Percentiles rank a stretch among this genome's conserved stretches.
Conservation (phyloP, 2,329 filamentous ascomycete species). For the Aspergillus versicolor region DNA sequence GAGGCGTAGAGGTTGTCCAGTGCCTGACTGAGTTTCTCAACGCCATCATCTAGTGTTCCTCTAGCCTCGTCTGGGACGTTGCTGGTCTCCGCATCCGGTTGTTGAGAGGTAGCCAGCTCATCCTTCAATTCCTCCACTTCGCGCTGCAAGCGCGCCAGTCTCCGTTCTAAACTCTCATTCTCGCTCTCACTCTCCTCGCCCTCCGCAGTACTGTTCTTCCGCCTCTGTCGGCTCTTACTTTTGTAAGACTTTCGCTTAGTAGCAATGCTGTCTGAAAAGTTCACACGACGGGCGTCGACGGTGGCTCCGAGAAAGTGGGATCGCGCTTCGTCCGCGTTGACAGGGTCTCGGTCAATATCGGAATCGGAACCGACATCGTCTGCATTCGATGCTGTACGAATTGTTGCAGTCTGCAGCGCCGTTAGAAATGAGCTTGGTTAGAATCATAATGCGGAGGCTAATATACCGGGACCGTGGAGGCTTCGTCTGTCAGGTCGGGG, state of each 20-base stretch:
- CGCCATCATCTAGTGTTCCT: constrained; percentile 51
- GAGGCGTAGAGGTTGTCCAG: constrained; percentile 62
- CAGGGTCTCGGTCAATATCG: constrained; percentile 71
- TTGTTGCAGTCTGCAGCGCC: constrained; percentile 44
- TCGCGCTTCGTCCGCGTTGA: constrained; percentile 77
- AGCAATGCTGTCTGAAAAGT: constrained; percentile 87
- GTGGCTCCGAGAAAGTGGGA: constrained; percentile 72
- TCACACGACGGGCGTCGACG: constrained; percentile 74
- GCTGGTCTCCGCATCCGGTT: constrained; percentile 53
- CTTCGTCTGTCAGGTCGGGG: constrained; percentile 86
- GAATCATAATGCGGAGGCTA: neutral
- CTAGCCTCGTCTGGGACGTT: constrained; percentile 47
- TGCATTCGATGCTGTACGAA: constrained; percentile 57
- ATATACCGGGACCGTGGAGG: constrained; percentile 77
- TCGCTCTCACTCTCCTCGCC: constrained; percentile 76
- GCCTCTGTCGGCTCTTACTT: constrained; percentile 66
- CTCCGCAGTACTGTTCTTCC: constrained; percentile 49
- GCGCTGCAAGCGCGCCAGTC: constrained; percentile 76
- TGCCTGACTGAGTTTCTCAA: constrained; percentile 69
- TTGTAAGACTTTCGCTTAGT: constrained; percentile 82
- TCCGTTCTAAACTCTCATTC: constrained; percentile 72
- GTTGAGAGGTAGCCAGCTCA: constrained; percentile 38
- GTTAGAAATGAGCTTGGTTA: constrained; percentile 17
- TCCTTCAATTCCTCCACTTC: constrained; percentile 76
- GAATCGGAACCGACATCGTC: constrained; percentile 54